A percentile compares a stretch with the other conserved stretches of the same genome.
Evolutionary conservation across 2,329 filamentous ascomycete species (phyloP).

Genomic region (Fusarium sp.): DNA sequence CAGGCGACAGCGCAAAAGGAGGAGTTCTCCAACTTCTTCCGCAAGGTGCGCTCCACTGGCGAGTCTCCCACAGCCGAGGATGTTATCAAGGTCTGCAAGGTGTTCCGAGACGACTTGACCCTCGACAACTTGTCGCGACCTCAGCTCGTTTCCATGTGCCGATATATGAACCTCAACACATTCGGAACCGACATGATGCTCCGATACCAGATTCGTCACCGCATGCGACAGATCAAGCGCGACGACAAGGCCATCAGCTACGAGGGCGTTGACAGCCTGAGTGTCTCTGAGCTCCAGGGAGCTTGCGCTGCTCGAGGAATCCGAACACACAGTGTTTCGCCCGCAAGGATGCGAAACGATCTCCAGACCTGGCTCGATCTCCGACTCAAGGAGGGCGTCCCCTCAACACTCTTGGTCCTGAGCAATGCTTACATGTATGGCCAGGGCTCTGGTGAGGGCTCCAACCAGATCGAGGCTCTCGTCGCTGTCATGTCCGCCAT

Average conservation of each 20-base stretch:
- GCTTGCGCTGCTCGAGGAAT: conserved; percentile 93
- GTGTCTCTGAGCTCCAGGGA: conserved; percentile 91
- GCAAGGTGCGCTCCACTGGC: conserved; percentile 91
- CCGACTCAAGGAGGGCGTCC: conserved; percentile 92
- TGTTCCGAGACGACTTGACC: conserved; percentile 97
- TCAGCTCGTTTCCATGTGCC: conserved; percentile 96
- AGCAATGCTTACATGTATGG: conserved; percentile 99
- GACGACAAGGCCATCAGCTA: conserved; percentile 95
- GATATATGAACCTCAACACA: conserved; percentile 97
- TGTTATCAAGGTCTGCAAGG: conserved; percentile 98
- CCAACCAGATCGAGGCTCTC: conserved; percentile 90
- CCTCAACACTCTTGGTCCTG: conserved; percentile 92
- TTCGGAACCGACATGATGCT: conserved; percentile 99
- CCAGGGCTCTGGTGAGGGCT: conserved; percentile 87
- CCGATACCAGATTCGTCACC: conserved; percentile 94
- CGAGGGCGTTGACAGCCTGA: conserved; percentile 92
- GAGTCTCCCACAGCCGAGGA: conserved; percentile 89
- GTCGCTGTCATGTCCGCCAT: conserved; percentile 93
- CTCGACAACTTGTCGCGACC: conserved; percentile 96
- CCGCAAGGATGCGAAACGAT: conserved; percentile 87
- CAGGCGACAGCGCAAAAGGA: conserved; percentile 86
- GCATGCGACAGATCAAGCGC: conserved; percentile 99
- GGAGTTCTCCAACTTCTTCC: conserved; percentile 97
- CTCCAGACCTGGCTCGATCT: conserved; percentile 94
- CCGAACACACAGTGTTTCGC: conserved; percentile 90